Conservation (phyloP, 73 alveolate species). For the Paramecium sonneborni region DNA sequence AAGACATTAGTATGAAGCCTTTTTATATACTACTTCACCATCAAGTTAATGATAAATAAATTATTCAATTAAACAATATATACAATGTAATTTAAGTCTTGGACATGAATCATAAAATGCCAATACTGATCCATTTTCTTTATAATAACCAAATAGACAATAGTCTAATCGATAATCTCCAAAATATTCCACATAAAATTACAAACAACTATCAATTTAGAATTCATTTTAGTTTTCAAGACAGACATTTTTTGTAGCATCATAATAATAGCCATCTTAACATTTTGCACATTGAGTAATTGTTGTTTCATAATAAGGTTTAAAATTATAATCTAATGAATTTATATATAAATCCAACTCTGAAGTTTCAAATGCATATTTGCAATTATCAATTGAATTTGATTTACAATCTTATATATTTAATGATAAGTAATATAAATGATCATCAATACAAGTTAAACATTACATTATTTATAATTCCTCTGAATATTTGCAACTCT, state of each 20-base stretch:
- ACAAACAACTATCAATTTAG: background rate
- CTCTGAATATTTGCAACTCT: background rate
- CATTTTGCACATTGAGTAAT: background rate
- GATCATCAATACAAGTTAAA: background rate
- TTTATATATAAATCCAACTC: background rate
- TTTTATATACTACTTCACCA: background rate
- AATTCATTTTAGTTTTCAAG: background rate
- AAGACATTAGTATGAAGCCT: background rate
- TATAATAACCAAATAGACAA: background rate
- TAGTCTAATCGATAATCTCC: background rate
- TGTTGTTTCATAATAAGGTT: background rate
- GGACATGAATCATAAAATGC: background rate
- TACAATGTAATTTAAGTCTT: background rate
- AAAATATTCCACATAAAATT: background rate
- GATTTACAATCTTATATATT: background rate
- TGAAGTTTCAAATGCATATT: background rate
- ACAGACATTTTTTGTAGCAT: background rate
- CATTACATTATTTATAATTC: background rate
- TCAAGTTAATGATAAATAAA: background rate
- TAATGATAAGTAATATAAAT: background rate
- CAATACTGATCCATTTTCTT: background rate
- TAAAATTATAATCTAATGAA: background rate
- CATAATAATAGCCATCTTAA: background rate
- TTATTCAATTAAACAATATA: background rate
- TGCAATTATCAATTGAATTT: background rate